phyloP scores from a whole-genome alignment of 2,329 filamentous ascomycete species.

The Beauveria sp. region DNA sequence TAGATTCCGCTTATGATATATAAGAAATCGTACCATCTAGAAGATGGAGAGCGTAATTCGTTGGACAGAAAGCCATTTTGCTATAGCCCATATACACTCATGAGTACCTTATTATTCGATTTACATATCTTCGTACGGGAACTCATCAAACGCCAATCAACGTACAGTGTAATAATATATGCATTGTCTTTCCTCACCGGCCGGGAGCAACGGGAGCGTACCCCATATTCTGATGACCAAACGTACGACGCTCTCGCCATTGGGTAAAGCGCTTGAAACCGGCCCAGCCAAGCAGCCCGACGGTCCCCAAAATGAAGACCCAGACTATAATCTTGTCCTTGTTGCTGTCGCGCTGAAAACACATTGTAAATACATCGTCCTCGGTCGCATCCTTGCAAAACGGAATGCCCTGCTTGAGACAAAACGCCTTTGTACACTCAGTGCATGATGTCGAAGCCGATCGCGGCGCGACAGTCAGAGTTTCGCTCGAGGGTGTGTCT shows the following conservation, averaged over 20 bases:
- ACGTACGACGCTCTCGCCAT: constrained; percentile 25
- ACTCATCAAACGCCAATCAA: neutral
- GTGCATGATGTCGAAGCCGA: constrained; percentile 43
- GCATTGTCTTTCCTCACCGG: constrained; percentile 14
- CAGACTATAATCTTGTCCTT: constrained; percentile 62
- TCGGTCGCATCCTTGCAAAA: constrained; percentile 57
- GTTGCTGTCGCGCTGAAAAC: constrained; percentile 59
- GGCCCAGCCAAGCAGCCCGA: constrained; percentile 53
- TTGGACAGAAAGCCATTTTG: neutral
- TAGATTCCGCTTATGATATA: neutral
- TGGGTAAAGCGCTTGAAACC: constrained; percentile 42
- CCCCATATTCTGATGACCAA: constrained; percentile 20
- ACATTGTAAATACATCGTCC: constrained; percentile 53
- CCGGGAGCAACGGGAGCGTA: constrained; percentile 22
- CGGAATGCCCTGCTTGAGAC: constrained; percentile 49
- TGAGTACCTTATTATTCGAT: constrained; percentile 1
- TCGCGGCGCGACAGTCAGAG: constrained; percentile 22
- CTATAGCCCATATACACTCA: neutral
- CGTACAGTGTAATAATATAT: neutral
- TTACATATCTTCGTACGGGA: neutral
- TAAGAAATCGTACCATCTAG: neutral
- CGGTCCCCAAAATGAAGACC: constrained; percentile 52
- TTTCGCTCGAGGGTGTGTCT: neutral
- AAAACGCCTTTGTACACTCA: constrained; percentile 59
- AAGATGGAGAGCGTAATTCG: neutral